A percentile compares a stretch with the other conserved stretches of the same genome.
Conservation (phyloP, 805 yeast genomes). For the Teunomyces atbi region DNA sequence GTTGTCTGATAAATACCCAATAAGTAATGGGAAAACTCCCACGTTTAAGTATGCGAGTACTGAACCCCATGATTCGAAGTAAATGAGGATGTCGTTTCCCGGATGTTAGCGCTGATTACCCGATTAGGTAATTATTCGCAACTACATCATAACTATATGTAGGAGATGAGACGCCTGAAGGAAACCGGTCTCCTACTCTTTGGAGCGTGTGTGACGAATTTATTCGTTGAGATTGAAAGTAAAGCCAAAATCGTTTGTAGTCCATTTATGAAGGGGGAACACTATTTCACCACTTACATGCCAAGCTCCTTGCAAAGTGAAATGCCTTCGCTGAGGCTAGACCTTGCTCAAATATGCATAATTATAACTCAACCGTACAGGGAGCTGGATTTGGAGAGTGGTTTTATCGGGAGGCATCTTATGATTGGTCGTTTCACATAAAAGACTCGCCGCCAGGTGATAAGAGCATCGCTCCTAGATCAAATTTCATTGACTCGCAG, state of each 20-base stretch:
- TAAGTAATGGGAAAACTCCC: neutral
- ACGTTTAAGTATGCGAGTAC: neutral
- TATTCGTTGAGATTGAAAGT: too few species aligned
- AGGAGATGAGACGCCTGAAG: neutral
- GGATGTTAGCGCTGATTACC: neutral
- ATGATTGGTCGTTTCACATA: neutral
- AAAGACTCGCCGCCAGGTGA: neutral
- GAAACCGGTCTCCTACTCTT: neutral
- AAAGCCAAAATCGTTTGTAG: too few species aligned
- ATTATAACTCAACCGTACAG: neutral
- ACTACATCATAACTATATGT: neutral
- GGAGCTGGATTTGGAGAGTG: neutral
- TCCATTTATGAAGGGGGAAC: too few species aligned
- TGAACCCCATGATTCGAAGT: neutral
- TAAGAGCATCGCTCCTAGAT: neutral
- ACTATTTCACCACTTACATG: neutral
- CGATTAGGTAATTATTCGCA: neutral
- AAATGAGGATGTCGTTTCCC: conserved; percentile 1
- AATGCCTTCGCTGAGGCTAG: neutral
- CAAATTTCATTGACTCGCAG: neutral
- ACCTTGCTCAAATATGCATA: neutral
- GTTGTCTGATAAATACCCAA: too few species aligned
- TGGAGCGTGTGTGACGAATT: too few species aligned
- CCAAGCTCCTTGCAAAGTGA: neutral
- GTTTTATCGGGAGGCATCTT: neutral